Evolutionary conservation across 371 early-diverging fungal genomes (phyloP).

Genomic region (Parasitella parasitica): DNA sequence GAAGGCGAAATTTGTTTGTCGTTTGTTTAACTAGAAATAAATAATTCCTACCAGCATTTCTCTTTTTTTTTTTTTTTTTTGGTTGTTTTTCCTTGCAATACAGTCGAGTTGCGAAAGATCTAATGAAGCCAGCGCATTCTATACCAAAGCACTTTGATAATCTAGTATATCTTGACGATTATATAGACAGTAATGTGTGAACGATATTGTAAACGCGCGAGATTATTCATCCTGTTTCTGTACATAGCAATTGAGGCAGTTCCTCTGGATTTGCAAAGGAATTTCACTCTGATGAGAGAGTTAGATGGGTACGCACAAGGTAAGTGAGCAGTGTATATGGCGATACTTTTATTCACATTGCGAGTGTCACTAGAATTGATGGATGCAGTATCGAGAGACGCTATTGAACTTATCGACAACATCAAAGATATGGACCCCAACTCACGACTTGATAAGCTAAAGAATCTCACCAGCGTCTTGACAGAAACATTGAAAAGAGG

Average conservation of each 20-base stretch:
- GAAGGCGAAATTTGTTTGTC: too few relatives aligned
- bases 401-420: slow-evolving; percentile 54
- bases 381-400: slow-evolving; percentile 55
- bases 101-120: too few relatives aligned
- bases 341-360: too few relatives aligned
- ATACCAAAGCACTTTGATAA: slow-evolving; percentile 36
- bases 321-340: slow-evolving; percentile 24
- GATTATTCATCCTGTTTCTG: background rate
- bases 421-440: slow-evolving; percentile 48
- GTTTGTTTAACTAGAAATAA: too few relatives aligned
- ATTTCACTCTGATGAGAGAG: slow-evolving; percentile 88
- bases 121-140: slow-evolving; percentile 11
- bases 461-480: slow-evolving; percentile 57
- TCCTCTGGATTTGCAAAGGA: slow-evolving; percentile 87
- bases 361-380: slow-evolving; percentile 56
- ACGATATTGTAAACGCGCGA: background rate
- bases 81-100: too few relatives aligned
- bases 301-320: slow-evolving; percentile 88
- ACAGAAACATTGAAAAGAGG: slow-evolving; percentile 77
- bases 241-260: slow-evolving; percentile 80
- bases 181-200: slow-evolving; percentile 72
- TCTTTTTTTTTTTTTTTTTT: too few relatives aligned
- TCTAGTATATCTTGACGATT: slow-evolving; percentile 77
- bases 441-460: slow-evolving; percentile 58
- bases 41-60: too few relatives aligned